These are phyloP conservation scores for Colletotrichum coccodes DNA, from an alignment of 2,329 filamentous ascomycete species.

Conservation along the genomic window DNA sequence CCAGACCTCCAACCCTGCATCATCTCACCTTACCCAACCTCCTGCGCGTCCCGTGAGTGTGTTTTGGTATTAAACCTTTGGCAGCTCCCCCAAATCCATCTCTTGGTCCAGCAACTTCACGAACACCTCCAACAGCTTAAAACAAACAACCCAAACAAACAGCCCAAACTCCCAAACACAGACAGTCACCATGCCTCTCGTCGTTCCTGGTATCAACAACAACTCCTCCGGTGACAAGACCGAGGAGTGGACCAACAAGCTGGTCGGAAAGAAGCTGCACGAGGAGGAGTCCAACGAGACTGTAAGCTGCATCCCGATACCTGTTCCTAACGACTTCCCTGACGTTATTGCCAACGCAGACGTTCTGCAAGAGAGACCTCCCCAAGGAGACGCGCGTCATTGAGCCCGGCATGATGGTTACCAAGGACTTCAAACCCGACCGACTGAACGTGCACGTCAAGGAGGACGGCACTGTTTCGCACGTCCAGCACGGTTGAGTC, in stretches of 20 bases:
- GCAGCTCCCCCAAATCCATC: background rate
- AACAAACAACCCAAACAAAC: background rate
- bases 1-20: constrained; percentile 4
- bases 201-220: constrained; percentile 67
- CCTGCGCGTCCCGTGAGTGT: background rate
- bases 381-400: constrained; percentile 67
- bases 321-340: background rate
- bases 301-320: constrained; percentile 49
- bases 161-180: background rate
- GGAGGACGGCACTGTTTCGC: constrained; percentile 69
- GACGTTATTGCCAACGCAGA: constrained; percentile 48
- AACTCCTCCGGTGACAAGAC: constrained; percentile 56
- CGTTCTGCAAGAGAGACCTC: constrained; percentile 69
- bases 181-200: constrained; percentile 68
- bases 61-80: constrained; percentile 7
- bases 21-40: background rate
- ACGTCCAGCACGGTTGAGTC: constrained; percentile 64
- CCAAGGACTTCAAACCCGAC: constrained; percentile 64
- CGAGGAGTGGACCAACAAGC: constrained; percentile 69
- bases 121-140: background rate
- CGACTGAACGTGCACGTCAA: constrained; percentile 69
- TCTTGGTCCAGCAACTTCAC: background rate
- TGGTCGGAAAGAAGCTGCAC: constrained; percentile 71
- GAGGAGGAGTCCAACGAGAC: constrained; percentile 62
- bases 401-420: constrained; percentile 65